Conservation (phyloP, 768 basidiomycete genomes). For the Leccinum broughii region DNA sequence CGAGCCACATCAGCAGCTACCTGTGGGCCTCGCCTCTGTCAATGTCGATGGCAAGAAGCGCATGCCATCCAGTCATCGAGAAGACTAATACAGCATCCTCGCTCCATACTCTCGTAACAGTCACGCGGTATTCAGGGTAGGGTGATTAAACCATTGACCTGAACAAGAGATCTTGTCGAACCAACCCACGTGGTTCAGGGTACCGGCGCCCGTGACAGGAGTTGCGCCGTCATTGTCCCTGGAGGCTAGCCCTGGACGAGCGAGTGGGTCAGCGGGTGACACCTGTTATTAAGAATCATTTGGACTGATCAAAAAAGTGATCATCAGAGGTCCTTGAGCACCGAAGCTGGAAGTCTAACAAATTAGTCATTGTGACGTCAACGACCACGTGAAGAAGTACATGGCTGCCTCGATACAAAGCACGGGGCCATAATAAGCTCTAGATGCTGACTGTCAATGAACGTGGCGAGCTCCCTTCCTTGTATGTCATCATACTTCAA, state of each 20-base stretch:
- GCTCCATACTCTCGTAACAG: background rate
- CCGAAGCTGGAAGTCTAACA: background rate
- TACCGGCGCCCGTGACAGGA: background rate
- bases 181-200: background rate
- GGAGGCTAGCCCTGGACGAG: background rate
- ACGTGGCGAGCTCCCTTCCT: background rate
- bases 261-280: background rate
- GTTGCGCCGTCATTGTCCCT: background rate
- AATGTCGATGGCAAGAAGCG: background rate
- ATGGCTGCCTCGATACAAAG: background rate
- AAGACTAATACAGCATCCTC: background rate
- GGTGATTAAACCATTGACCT: background rate
- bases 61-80: background rate
- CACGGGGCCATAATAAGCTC: background rate
- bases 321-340: background rate
- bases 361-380: background rate
- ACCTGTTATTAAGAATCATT: background rate
- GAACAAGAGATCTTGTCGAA: background rate
- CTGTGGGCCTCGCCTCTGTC: background rate
- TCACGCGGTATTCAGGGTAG: background rate
- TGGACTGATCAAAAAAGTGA: background rate
- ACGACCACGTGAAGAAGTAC: background rate
- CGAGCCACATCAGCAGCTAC: background rate
- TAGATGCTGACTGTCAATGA: background rate
- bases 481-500: conserved; percentile 27